Conservation (phyloP, 495 filamentous ascomycete species). For the Lepraria neglecta region DNA sequence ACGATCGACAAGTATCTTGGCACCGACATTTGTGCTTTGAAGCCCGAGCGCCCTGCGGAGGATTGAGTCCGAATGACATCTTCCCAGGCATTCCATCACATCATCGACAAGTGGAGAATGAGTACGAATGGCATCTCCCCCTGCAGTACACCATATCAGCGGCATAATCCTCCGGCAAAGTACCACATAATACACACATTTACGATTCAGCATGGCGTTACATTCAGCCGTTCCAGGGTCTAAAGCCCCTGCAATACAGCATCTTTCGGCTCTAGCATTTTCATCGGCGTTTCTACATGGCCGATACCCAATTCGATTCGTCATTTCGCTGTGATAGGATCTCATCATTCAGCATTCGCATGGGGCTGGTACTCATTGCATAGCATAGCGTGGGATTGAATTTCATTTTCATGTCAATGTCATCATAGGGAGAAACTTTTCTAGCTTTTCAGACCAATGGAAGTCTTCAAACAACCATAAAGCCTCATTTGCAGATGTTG, state of each 20-base stretch:
- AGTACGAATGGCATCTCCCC: not conserved
- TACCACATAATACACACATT: not conserved
- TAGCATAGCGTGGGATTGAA: no score
- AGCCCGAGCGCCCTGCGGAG: constrained; percentile 26
- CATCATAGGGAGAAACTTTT: not conserved
- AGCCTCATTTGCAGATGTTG: no score
- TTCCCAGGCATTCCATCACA: not conserved
- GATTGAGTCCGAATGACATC: constrained; percentile 25
- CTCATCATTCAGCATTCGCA: no score
- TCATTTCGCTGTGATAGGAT: no score
- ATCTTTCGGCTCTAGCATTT: not conserved
- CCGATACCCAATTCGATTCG: no score
- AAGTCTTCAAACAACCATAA: not conserved
- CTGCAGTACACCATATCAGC: not conserved
- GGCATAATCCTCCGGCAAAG: not conserved
- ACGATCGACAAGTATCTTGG: constrained; percentile 42
- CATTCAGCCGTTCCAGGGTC: not conserved
- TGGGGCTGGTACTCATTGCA: no score
- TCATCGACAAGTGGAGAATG: not conserved
- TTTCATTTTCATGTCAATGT: not conserved
- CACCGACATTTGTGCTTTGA: constrained; percentile 48
- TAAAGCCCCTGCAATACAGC: not conserved
- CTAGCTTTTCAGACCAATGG: not conserved
- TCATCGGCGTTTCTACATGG: not conserved
- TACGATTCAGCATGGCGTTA: not conserved